Percentiles rank a stretch among this genome's conserved stretches.
These are phyloP conservation scores for Neostapfia colusana DNA, from an alignment of 176 grass and related monocot species.

Conservation along the genomic window DNA sequence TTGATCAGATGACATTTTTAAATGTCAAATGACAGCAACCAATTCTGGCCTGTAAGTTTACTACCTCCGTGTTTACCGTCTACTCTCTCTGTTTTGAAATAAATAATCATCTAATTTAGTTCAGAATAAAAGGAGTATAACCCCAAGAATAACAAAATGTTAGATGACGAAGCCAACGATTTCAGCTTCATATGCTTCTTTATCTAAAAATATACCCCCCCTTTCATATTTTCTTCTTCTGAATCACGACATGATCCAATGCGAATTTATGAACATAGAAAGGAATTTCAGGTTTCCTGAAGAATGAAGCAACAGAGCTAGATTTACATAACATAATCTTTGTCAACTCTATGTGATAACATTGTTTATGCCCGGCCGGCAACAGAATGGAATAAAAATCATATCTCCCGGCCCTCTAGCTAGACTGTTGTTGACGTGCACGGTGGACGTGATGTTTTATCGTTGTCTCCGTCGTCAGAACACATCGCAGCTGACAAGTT, in stretches of 20 bases:
- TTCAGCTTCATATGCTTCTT: too few species aligned
- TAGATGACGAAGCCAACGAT: too few species aligned
- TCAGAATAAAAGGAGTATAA: too few species aligned
- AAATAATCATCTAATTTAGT: too few species aligned
- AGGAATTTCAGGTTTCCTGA: background rate
- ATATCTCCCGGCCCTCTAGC: too few species aligned
- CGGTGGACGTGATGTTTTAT: constrained; percentile 11
- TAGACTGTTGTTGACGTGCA: too few species aligned
- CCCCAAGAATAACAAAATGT: too few species aligned
- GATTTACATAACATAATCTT: background rate
- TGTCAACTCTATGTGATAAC: background rate
- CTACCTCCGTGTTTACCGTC: too few species aligned
- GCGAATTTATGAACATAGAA: background rate
- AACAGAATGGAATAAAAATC: too few species aligned
- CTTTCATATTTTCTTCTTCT: background rate
- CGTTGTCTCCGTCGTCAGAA: background rate
- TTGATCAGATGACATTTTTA: background rate
- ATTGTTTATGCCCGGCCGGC: background rate
- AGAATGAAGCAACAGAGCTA: too few species aligned
- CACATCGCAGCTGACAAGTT: background rate
- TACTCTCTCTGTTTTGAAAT: too few species aligned
- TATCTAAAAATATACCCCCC: too few species aligned
- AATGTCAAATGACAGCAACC: background rate
- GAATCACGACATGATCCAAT: background rate
- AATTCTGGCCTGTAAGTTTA: background rate